Evolutionary conservation across 306 rosid genomes (phyloP), one percentile per base, ranked within the genome.

Genomic region (Quercus bicolor): DNA sequence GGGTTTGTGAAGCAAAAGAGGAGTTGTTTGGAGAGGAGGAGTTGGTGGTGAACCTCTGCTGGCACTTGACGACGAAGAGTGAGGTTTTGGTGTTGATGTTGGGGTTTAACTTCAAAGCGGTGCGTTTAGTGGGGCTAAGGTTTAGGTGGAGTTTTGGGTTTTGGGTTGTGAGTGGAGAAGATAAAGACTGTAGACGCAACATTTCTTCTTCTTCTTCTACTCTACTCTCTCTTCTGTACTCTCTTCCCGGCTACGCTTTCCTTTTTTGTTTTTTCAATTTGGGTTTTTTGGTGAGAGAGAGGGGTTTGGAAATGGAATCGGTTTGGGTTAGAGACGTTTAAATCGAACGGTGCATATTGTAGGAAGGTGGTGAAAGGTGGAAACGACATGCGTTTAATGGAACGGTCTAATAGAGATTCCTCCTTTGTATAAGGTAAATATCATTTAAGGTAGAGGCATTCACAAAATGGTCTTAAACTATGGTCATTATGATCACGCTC

Each of bases 101-200:
- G 80, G 86, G 75, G 26, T 75, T 81, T 13, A 80, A 48, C 16
- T 48, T 48, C 16, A 48, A 74, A 77, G 75, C 56, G 66, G 19
- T 53, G 64, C 75, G 26, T 60, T 70, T 79, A 74, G 82, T 61
- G 68, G 60, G 78, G 77, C 29, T 70, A 77, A 48, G 48, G 53
- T 18, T 74, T 56, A 82, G 75, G 72, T 51, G 72, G 26, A 79
- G 76, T 19, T 62, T 74, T 51, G 87, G 78, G 77, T 68, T 80
- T 59, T 71, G 91, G 45, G 82, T 62, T 54, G 90, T 70, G 80
- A 75, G 53, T 4, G 84, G 20, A 9, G 82, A 85, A 77, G 88
- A 85, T 62, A 84, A 82, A 1, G 83, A 81, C 78, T 84, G 85
- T 33, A 85, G 84, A 45, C 78, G 85, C 74, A 78, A 80, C 97